A percentile compares a stretch with the other conserved stretches of the same genome.
Evolutionary conservation across 495 filamentous ascomycete genomes (phyloP).

Genomic region (Podospora pseudocomata): DNA sequence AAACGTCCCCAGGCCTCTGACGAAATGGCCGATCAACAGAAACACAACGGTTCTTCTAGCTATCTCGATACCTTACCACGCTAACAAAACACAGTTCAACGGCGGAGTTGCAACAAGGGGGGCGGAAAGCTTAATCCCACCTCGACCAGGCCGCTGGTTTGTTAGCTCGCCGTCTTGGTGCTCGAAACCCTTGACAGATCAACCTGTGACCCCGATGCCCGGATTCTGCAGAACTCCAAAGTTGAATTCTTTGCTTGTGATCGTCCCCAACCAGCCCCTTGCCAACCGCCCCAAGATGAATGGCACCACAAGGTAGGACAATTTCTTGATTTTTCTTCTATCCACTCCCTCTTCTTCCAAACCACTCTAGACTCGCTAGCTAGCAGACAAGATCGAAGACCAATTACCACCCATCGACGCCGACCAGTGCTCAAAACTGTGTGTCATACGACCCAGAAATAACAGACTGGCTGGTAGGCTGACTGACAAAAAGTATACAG

Average conservation of each 20-base stretch:
- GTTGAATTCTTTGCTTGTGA: neutral
- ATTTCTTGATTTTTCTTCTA: neutral
- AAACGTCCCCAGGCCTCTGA: no score
- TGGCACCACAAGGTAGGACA: neutral
- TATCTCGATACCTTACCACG: neutral
- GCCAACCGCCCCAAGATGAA: neutral
- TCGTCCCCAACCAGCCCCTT: neutral
- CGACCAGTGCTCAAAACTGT: neutral
- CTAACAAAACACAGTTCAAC: neutral
- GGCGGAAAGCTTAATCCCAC: neutral
- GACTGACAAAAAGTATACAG: neutral
- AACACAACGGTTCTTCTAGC: no score
- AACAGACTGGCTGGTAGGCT: neutral
- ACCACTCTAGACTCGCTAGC: neutral
- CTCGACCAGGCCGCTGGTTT: neutral
- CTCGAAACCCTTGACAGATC: neutral
- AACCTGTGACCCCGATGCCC: neutral
- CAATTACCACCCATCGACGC: neutral
- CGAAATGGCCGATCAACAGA: no score
- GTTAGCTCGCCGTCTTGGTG: neutral
- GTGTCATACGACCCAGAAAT: neutral
- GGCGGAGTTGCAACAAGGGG: neutral
- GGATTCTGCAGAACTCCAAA: neutral
- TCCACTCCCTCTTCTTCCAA: neutral
- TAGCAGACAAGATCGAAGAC: neutral